phyloP scores from a whole-genome alignment of 208 protist genomes.

The Acanthamoeba culbertsoni region DNA sequence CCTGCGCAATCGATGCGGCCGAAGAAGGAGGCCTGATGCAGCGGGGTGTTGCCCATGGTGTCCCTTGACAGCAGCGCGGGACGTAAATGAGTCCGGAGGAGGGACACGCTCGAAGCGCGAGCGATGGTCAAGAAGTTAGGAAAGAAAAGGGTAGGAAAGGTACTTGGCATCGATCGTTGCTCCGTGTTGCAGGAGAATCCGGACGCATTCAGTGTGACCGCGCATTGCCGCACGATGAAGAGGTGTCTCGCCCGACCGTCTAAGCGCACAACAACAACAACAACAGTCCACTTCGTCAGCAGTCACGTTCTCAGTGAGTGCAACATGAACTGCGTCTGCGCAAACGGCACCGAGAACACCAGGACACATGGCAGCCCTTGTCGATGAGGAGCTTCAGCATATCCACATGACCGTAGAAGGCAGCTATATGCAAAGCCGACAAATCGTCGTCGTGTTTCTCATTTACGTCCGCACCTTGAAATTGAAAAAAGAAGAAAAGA shows the following conservation, averaged over 20 bases:
- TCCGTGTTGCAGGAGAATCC: neutral
- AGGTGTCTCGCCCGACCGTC: neutral
- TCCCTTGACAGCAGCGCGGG: neutral
- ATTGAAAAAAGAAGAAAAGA: neutral
- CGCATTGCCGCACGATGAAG: neutral
- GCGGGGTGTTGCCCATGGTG: neutral
- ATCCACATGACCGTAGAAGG: conserved; percentile 26
- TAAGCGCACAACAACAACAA: neutral
- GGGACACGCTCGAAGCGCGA: neutral
- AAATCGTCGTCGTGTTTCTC: neutral
- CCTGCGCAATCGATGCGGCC: neutral
- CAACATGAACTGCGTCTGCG: too few species aligned
- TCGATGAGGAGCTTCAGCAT: neutral
- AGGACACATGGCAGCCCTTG: neutral
- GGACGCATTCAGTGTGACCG: neutral
- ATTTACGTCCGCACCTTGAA: neutral
- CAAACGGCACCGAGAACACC: neutral
- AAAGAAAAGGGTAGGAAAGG: neutral
- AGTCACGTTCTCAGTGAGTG: too few species aligned
- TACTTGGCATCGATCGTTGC: conserved; percentile 17
- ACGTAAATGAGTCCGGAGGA: neutral
- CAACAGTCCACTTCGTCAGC: too few species aligned
- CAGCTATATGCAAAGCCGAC: conserved; percentile 1
- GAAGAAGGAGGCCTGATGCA: conserved; percentile 21
- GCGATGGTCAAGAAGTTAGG: neutral